These are phyloP conservation scores for Paecilomyces formosus DNA, from an alignment of 2,329 filamentous ascomycete species.

Conservation along the genomic window DNA sequence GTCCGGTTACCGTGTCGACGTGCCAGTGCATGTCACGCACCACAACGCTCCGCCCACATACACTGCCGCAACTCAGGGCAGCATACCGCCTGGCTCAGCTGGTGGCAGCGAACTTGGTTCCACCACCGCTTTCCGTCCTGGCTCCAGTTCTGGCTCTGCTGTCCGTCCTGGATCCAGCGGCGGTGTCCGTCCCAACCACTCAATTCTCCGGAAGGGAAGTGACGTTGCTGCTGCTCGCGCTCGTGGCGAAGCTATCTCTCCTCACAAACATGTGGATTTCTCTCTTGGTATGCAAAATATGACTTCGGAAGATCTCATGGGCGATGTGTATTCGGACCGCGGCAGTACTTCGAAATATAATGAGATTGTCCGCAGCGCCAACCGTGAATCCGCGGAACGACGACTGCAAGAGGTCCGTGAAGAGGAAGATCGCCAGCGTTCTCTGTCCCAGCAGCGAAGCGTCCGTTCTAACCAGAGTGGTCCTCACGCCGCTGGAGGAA, in stretches of 20 bases:
- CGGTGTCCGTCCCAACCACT: slow-evolving; percentile 33
- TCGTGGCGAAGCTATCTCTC: slow-evolving; percentile 51
- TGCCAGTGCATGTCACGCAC: slow-evolving; percentile 58
- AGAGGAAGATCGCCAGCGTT: neutral
- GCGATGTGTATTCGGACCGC: slow-evolving; percentile 58
- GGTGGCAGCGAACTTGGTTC: slow-evolving; percentile 7
- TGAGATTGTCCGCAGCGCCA: slow-evolving; percentile 29
- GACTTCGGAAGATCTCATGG: slow-evolving; percentile 50
- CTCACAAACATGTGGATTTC: slow-evolving; percentile 62
- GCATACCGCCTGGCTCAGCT: slow-evolving; percentile 20
- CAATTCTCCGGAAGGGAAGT: slow-evolving; percentile 49
- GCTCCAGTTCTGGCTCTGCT: slow-evolving; percentile 12
- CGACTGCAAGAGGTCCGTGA: slow-evolving; percentile 24
- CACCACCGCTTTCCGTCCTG: slow-evolving; percentile 14
- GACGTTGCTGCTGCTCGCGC: slow-evolving; percentile 36
- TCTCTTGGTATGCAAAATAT: slow-evolving; percentile 60
- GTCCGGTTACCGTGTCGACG: slow-evolving; percentile 59
- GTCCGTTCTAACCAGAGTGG: neutral
- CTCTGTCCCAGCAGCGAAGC: neutral
- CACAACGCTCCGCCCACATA: slow-evolving; percentile 39
- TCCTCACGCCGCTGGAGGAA: slow-evolving; percentile 14
- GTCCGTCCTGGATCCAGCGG: slow-evolving; percentile 20
- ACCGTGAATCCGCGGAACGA: slow-evolving; percentile 33
- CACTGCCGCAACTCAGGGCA: slow-evolving; percentile 35
- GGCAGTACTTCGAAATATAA: slow-evolving; percentile 32